A percentile compares a stretch with the other conserved stretches of the same genome.
These are phyloP conservation scores for Vitis rupestris DNA, from an alignment of 164 flowering plant species.

Conservation along the genomic window DNA sequence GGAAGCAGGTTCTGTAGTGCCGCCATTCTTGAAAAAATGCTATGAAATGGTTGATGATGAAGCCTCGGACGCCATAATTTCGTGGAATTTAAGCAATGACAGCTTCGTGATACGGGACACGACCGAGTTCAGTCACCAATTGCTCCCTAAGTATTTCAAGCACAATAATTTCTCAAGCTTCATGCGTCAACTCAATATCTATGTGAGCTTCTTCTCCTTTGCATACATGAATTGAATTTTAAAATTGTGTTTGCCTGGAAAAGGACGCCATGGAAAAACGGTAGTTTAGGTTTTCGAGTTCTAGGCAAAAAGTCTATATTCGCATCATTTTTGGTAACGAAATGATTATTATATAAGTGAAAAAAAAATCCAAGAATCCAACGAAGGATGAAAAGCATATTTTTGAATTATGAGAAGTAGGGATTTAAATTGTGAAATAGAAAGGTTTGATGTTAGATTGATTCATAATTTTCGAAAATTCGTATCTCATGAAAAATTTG, in stretches of 20 bases:
- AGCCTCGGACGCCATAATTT: conserved; percentile 36
- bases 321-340: too few species aligned
- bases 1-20: conserved; percentile 11
- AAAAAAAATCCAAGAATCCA: too few species aligned
- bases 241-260: background rate
- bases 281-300: too few species aligned
- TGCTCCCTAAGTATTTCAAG: conserved; percentile 55
- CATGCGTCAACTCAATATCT: conserved; percentile 63
- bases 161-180: conserved; percentile 62
- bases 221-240: background rate
- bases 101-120: conserved; percentile 49
- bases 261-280: too few species aligned
- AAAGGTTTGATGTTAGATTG: too few species aligned
- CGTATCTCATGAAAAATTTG: too few species aligned
- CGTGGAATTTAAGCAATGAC: conserved; percentile 33
- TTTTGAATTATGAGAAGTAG: too few species aligned
- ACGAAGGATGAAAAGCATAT: too few species aligned
- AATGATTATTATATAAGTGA: too few species aligned
- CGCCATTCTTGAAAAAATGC: conserved; percentile 51
- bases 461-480: too few species aligned
- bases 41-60: conserved; percentile 57
- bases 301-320: too few species aligned
- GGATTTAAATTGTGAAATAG: too few species aligned
- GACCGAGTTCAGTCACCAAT: conserved; percentile 30
- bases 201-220: conserved; percentile 32